Evolutionary conservation across 441 rosid species (phyloP).

Genomic region (Gossypium lobatum): DNA sequence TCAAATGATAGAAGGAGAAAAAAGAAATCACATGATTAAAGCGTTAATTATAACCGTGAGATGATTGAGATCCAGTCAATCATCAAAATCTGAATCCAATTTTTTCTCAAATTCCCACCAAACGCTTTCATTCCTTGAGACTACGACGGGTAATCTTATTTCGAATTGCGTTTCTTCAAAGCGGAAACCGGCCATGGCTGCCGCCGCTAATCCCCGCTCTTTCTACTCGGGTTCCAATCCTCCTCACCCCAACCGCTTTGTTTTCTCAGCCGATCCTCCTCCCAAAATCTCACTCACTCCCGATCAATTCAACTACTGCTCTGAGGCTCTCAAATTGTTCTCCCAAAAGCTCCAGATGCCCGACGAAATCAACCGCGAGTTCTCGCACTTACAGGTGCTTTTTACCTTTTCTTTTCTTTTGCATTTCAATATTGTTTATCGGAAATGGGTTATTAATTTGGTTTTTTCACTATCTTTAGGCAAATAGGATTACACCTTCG

Average conservation of each 20-base stretch:
- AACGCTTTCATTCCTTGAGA: neutral
- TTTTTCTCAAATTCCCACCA: neutral
- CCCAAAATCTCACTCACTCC: constrained; percentile 38
- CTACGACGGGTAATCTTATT: constrained; percentile 52
- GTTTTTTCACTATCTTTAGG: constrained; percentile 25
- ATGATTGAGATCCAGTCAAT: neutral
- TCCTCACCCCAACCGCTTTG: constrained; percentile 23
- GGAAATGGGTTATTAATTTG: neutral
- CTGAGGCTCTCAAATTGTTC: constrained; percentile 50
- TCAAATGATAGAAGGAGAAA: too few species aligned
- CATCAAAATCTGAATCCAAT: neutral
- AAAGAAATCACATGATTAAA: too few species aligned
- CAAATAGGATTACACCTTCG: constrained; percentile 38
- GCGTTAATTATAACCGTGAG: neutral
- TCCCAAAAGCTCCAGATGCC: constrained; percentile 34
- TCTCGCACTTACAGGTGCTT: constrained; percentile 51
- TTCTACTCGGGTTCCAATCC: neutral
- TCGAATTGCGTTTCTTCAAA: constrained; percentile 31
- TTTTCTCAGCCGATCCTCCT: constrained; percentile 42
- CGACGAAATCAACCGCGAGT: constrained; percentile 43
- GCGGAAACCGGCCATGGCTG: constrained; percentile 35
- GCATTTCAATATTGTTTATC: neutral
- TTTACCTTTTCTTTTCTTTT: neutral
- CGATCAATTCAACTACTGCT: constrained; percentile 55
- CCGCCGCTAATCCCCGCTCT: constrained; percentile 19